A percentile compares a stretch with the other conserved stretches of the same genome.
Evolutionary conservation across 2,329 filamentous ascomycete species (phyloP).

Genomic region (Paraconiothyrium sp.): DNA sequence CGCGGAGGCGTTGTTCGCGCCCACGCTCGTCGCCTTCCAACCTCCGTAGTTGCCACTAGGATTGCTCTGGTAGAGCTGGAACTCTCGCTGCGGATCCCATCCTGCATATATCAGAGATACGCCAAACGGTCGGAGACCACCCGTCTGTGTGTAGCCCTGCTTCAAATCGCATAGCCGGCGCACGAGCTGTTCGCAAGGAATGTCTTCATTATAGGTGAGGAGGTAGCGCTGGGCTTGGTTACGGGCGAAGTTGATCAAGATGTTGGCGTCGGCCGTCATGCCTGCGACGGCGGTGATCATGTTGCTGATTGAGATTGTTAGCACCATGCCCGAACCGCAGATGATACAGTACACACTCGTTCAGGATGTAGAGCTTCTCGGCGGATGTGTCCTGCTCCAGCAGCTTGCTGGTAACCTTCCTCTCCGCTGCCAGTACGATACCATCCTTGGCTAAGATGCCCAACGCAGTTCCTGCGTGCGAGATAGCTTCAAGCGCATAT

Average conservation of each 20-base stretch:
- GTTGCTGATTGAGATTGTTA: constrained; percentile 70
- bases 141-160: constrained; percentile 99
- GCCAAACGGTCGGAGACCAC: constrained; percentile 96
- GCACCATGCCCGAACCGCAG: neutral
- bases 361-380: constrained; percentile 99
- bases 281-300: constrained; percentile 99
- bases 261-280: constrained; percentile 99
- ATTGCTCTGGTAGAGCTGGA: constrained; percentile 99
- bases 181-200: constrained; percentile 98
- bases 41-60: constrained; percentile 98
- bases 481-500: constrained; percentile 98
- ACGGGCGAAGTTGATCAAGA: constrained; percentile 99
- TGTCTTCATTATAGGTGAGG: constrained; percentile 99
- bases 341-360: constrained; percentile 73
- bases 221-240: constrained; percentile 97
- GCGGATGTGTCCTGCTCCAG: constrained; percentile 99
- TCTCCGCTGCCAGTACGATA: constrained; percentile 96
- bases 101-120: constrained; percentile 99
- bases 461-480: constrained; percentile 94
- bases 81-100: constrained; percentile 94
- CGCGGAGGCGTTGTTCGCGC: constrained; percentile 97
- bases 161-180: constrained; percentile 96
- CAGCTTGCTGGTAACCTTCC: constrained; percentile 99
- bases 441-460: constrained; percentile 98
- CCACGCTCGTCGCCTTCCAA: constrained; percentile 98